Evolutionary conservation across 192 early-diverging fungal genomes (phyloP).

Genomic region (Backusella parvicylindrica): DNA sequence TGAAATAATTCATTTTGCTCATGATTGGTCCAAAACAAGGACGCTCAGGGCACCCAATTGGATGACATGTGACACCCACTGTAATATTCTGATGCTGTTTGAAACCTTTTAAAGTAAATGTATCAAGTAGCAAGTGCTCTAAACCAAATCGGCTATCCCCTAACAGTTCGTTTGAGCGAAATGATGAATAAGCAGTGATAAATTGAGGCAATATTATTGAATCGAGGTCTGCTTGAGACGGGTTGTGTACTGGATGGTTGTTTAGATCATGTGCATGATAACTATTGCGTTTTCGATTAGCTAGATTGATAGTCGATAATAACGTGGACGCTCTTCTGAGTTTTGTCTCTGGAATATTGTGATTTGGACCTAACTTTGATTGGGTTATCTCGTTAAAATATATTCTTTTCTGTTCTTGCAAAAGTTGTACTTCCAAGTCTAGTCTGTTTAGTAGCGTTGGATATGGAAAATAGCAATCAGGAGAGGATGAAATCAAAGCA

Average conservation of each 20-base stretch:
- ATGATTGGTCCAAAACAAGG: conserved; percentile 26
- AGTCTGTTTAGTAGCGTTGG: conserved; percentile 71
- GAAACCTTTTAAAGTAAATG: conserved; percentile 5
- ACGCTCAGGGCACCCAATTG: conserved; percentile 22
- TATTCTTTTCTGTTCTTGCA: conserved; percentile 1
- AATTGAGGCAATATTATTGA: neutral
- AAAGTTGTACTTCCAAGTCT: conserved; percentile 48
- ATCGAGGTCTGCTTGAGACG: neutral
- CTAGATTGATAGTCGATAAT: neutral
- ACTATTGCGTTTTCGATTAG: neutral
- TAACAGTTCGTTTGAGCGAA: neutral
- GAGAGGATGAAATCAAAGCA: conserved; percentile 75
- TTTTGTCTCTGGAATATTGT: neutral
- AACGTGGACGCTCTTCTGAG: neutral
- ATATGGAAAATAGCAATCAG: conserved; percentile 71
- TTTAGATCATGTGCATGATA: neutral
- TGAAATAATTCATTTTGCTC: conserved; percentile 16
- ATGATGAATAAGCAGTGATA: conserved; percentile 7
- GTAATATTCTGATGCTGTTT: conserved; percentile 22
- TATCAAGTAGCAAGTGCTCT: conserved; percentile 14
- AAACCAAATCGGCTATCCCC: conserved; percentile 7
- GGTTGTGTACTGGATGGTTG: neutral
- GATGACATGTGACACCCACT: conserved; percentile 7
- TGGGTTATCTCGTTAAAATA: neutral
- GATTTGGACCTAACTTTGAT: neutral